Evolutionary conservation across 2,329 filamentous ascomycete genomes (phyloP).

Genomic region (Fusarium sp.): DNA sequence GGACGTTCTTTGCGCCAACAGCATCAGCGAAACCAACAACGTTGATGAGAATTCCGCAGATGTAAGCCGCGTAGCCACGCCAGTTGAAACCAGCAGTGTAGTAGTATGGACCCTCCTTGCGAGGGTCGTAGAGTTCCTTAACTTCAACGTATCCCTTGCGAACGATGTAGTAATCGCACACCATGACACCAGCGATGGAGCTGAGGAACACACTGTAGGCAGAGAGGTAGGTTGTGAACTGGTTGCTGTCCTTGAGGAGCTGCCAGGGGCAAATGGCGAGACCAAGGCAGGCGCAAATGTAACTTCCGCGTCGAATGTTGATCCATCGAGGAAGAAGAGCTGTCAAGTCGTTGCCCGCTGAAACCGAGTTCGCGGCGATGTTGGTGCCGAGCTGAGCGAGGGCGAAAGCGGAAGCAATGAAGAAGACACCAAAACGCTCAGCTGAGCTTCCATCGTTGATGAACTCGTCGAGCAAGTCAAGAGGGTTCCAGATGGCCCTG

Average conservation of each 20-base stretch:
- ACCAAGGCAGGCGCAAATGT: conserved; percentile 83
- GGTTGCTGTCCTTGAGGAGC: conserved; percentile 78
- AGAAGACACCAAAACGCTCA: conserved; percentile 80
- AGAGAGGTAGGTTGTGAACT: conserved; percentile 91
- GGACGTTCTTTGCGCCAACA: conserved; percentile 74
- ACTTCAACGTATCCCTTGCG: conserved; percentile 84
- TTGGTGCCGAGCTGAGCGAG: conserved; percentile 89
- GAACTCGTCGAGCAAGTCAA: conserved; percentile 74
- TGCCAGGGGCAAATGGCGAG: conserved; percentile 91
- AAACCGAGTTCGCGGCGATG: conserved; percentile 87
- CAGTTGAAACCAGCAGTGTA: conserved; percentile 81
- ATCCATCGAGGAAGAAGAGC: conserved; percentile 83
- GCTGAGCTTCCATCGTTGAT: conserved; percentile 75
- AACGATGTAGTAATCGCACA: conserved; percentile 88
- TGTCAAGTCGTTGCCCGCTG: conserved; percentile 85
- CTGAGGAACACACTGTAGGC: conserved; percentile 95
- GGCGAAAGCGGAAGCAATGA: conserved; percentile 77
- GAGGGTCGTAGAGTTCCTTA: conserved; percentile 81
- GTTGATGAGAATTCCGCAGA: conserved; percentile 87
- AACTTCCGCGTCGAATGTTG: conserved; percentile 88
- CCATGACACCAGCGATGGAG: conserved; percentile 91
- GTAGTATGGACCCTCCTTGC: conserved; percentile 76
- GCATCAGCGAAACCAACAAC: conserved; percentile 92
- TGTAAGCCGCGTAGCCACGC: conserved; percentile 86
- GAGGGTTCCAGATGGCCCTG: conserved; percentile 78